Percentiles rank a stretch among this genome's conserved stretches.
phyloP scores from a whole-genome alignment of 2,329 filamentous ascomycete species.

The Colletotrichum coccodes region DNA sequence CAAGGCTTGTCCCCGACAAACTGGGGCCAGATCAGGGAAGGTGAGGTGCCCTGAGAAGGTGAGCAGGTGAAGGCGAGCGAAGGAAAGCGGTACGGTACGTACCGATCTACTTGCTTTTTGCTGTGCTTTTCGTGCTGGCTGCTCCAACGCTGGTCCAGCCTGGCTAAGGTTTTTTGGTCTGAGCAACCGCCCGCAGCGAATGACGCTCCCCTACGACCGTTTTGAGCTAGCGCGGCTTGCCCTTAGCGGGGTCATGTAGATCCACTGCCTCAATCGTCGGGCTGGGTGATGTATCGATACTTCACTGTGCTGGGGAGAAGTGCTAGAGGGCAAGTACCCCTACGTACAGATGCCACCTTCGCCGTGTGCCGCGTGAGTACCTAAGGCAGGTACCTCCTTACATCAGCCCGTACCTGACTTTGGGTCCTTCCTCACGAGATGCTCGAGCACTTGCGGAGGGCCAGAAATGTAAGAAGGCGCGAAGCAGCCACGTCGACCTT shows the following conservation, averaged over 20 bases:
- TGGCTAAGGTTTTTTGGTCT: slow-evolving; percentile 23
- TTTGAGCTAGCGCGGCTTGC: slow-evolving; percentile 2
- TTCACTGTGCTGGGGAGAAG: background rate
- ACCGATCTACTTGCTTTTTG: background rate
- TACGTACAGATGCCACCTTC: background rate
- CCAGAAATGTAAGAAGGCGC: slow-evolving; percentile 25
- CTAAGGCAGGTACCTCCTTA: slow-evolving; percentile 14
- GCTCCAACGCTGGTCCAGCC: slow-evolving; percentile 4
- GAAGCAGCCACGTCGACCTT: slow-evolving; percentile 5
- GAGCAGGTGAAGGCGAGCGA: background rate
- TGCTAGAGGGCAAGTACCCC: background rate
- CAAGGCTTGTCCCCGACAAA: too few relatives aligned
- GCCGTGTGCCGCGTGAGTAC: background rate
- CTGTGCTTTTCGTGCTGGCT: background rate
- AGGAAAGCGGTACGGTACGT: background rate
- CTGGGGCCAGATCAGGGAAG: background rate
- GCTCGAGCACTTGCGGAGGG: background rate
- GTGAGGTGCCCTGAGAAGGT: background rate
- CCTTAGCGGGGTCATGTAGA: slow-evolving; percentile 21
- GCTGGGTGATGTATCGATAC: slow-evolving; percentile 18
- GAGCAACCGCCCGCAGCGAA: slow-evolving; percentile 33
- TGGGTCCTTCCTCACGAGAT: background rate
- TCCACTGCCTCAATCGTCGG: slow-evolving; percentile 25
- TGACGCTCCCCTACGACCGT: slow-evolving; percentile 11
- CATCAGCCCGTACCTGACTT: slow-evolving; percentile 12